phyloP scores from a whole-genome alignment of 768 basidiomycete species.

The Pleurotus djamor region DNA sequence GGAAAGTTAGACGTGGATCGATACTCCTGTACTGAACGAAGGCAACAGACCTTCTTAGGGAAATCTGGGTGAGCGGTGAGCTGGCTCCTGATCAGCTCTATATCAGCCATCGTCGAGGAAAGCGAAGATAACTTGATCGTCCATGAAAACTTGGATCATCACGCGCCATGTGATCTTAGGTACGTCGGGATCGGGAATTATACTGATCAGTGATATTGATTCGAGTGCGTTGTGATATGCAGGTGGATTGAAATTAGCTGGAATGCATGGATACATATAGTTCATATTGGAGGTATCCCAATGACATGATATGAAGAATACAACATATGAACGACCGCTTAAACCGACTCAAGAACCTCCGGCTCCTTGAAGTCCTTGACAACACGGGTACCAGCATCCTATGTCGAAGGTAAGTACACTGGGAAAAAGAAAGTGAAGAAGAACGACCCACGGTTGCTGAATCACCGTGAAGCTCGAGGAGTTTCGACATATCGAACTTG shows the following conservation, averaged over 20 bases:
- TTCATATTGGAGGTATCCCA: slow-evolving; percentile 17
- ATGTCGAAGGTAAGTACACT: slow-evolving; percentile 6
- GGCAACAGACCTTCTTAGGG: slow-evolving; percentile 74
- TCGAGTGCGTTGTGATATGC: no score
- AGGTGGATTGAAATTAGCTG: no score
- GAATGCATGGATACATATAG: slow-evolving; percentile 10
- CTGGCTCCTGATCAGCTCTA: slow-evolving; percentile 63
- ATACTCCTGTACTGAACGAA: neutral
- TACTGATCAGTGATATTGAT: no score
- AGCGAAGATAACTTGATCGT: neutral
- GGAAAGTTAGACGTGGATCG: neutral
- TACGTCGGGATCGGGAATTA: neutral
- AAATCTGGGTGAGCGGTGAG: slow-evolving; percentile 72
- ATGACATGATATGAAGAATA: slow-evolving; percentile 21
- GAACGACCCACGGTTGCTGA: slow-evolving; percentile 76
- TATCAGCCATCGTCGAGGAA: slow-evolving; percentile 60
- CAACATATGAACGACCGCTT: slow-evolving; percentile 34
- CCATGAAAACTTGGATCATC: neutral
- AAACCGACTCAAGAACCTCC: slow-evolving; percentile 89
- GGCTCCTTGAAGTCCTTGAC: slow-evolving; percentile 99
- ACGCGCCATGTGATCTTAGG: neutral
- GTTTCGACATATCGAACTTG: slow-evolving; percentile 93
- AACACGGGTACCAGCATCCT: slow-evolving; percentile 95
- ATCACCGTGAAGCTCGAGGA: slow-evolving; percentile 96
- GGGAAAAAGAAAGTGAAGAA: slow-evolving; percentile 6